phyloP scores from a whole-genome alignment of 306 rosid genomes.

The Cyclanthera cordifolia region DNA sequence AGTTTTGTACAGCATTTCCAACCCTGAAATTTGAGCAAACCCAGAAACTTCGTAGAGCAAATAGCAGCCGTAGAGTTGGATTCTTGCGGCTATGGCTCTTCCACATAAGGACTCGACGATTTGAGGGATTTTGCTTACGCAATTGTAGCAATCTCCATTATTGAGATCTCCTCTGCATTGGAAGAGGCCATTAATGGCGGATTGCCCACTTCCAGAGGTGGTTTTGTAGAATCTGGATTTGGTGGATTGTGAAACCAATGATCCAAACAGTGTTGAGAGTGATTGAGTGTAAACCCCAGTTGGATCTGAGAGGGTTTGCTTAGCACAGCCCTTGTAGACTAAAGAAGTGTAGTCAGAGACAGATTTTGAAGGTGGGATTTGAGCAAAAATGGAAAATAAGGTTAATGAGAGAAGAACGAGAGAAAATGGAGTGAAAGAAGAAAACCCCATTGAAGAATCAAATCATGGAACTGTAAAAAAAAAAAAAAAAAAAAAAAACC shows the following conservation, averaged over 20 bases:
- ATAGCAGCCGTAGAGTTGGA: slow-evolving; percentile 79
- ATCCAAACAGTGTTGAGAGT: slow-evolving; percentile 63
- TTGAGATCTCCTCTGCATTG: slow-evolving; percentile 90
- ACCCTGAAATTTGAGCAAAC: slow-evolving; percentile 71
- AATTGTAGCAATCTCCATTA: slow-evolving; percentile 56
- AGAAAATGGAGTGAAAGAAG: slow-evolving; percentile 20
- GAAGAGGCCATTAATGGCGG: slow-evolving; percentile 56
- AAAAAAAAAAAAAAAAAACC: no score
- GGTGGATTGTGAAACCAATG: slow-evolving; percentile 61
- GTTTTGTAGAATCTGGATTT: slow-evolving; percentile 62
- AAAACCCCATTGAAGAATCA: slow-evolving; percentile 24
- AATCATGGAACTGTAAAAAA: slow-evolving; percentile 9
- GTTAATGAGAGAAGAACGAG: slow-evolving; percentile 17
- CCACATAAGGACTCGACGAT: slow-evolving; percentile 54
- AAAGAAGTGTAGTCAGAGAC: slow-evolving; percentile 51
- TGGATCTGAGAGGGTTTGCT: slow-evolving; percentile 74
- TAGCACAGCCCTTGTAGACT: slow-evolving; percentile 87
- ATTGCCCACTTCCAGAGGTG: slow-evolving; percentile 49
- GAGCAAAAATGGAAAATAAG: slow-evolving; percentile 21
- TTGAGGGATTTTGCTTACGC: slow-evolving; percentile 66
- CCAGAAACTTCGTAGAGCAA: slow-evolving; percentile 66
- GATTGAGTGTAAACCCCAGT: slow-evolving; percentile 66
- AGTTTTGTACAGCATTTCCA: slow-evolving; percentile 63
- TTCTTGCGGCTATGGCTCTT: slow-evolving; percentile 57
- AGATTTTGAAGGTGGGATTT: slow-evolving; percentile 35